Base-by-base conservation (phyloP, 23 red algal genomes). In the Gracilaria domingensis region DNA sequence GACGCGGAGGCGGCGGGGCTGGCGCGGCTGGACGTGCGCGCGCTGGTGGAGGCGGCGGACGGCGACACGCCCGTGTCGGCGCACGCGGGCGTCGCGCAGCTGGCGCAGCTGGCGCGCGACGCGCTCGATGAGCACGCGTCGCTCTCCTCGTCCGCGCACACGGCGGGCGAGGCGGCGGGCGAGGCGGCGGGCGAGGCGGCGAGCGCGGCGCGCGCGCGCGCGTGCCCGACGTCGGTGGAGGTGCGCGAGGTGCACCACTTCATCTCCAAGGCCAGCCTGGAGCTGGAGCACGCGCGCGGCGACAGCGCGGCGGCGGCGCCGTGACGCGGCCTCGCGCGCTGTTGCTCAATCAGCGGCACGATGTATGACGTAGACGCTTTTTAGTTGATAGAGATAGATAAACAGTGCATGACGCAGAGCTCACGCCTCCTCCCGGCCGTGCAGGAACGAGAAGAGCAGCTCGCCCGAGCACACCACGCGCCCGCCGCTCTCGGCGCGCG, bases 221-320 rank as follows among this genome's bases (percentile, higher is more conserved):
- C 1, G 33, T 4, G 32, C 1, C 2, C 62, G 7, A 1, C 62
- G 26, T 29, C 62, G 33, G 69, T 74, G 34, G 72, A 77, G 8
- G 42, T 77, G 20, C 72, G 38, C 45, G 72, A 77, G 72, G 72
- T 77, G 38, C 72, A 77, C 42, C 72, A 77, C 45, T 6, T 77
- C 39, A 77, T 77, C 21, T 49, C 40, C 8, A 2, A 35, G 2
- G 67, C 35, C 16, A n/a, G 23, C 35, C 3, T 67, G 62, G 20
- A 12, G 8, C 8, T 4, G 17, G 34, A 62, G 26, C 1, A 29
- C 59, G 28, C 21, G 59, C 24, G 51, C 42, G 42, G 42, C 42
- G 17, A 55, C 17, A 16, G 17, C 51, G 51, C 6, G 51, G 1
- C 9, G 13, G 51, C 51, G 18, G 51, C 13, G 51, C 9, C 51